These are phyloP conservation scores for Aureobasidium sp. DNA, from an alignment of 2,329 filamentous ascomycete species.

Conservation along the genomic window DNA sequence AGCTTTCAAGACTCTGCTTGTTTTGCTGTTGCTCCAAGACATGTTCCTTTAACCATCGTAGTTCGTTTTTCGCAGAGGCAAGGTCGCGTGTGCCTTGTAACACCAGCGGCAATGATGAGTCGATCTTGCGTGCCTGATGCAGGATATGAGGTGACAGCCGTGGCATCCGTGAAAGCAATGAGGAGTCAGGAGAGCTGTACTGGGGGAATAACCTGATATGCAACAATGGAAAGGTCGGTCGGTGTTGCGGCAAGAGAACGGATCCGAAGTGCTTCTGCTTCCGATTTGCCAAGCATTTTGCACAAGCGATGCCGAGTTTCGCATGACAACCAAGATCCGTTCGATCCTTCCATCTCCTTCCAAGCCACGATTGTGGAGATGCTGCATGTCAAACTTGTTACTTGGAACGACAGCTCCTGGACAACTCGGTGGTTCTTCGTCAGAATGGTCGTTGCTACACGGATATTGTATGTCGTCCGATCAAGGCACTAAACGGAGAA, in stretches of 20 bases:
- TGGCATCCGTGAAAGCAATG: not conserved
- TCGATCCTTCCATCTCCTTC: not conserved
- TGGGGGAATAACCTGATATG: not conserved
- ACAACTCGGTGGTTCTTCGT: not conserved
- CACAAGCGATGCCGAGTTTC: not conserved
- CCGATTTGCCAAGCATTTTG: not conserved
- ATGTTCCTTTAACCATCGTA: constrained; percentile 64
- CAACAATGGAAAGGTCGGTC: not conserved
- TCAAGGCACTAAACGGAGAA: not conserved
- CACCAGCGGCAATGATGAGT: constrained; percentile 26
- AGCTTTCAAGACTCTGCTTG: not conserved
- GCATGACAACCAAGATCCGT: not conserved
- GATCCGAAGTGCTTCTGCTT: not conserved
- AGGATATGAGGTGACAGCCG: not conserved
- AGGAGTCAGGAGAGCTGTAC: not conserved
- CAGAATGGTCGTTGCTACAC: not conserved
- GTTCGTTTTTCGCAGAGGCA: constrained; percentile 56
- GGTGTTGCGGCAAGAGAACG: not conserved
- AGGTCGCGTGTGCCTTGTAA: constrained; percentile 57
- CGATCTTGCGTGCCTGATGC: not conserved
- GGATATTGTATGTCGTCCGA: not conserved
- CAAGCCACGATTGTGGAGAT: not conserved
- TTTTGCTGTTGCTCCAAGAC: constrained; percentile 16
- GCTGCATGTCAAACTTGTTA: not conserved
- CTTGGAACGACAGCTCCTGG: not conserved